Base-by-base conservation (phyloP, 257 asterid species). In the Anisodus tanguticus region DNA sequence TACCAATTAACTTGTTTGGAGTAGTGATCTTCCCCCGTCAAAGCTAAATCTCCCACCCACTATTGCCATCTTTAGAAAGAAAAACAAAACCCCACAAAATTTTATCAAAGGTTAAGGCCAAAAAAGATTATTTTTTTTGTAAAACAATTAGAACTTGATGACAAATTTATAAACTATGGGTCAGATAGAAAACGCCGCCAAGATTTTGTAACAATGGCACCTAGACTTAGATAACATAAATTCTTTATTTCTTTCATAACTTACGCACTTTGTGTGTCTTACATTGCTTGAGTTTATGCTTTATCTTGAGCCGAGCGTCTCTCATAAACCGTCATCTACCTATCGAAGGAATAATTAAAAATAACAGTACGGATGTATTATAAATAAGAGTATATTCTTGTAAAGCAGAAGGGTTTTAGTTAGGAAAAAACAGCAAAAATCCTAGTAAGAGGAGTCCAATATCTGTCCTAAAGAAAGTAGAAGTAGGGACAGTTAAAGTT, bases 1-100 rank as follows among this genome's bases (percentile, higher is more conserved):
- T 88, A 85, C 85, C 22, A 49, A 45, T 43, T 80, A 83, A 57
- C 59, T 87, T 90, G 85, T 86, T 88, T 63, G 81, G 80, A 64
- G 85, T 76, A 45, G 85, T 76, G 47, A 84, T 39, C 83, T 81
- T 90, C 68, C 77, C 90, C 88, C 77, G 85, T 87, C 54, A 82
- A 87, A 35, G 91, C 86, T 64, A 85, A 85, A 86, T 91, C 94
- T 31, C 92, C 93, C 35, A 87, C 92, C 93, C 35, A 87, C 80
- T 82, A 79, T 89, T 83, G 96, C 93, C 96, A 94, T 93, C 83
- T 43, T 86, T 26, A 67, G 26, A 26, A 81, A 82, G 22, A 53
- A 74, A 77, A 54, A 26, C 45, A 77, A 74, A 76, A 77, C 49
- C 82, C 64, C 47, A 49, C 7, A 49, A 13, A 77, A 0, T 2